Percentiles rank a stretch among this genome's conserved stretches.
These are phyloP conservation scores for Clausena lansium DNA, from an alignment of 345 rosid species.

Conservation along the genomic window DNA sequence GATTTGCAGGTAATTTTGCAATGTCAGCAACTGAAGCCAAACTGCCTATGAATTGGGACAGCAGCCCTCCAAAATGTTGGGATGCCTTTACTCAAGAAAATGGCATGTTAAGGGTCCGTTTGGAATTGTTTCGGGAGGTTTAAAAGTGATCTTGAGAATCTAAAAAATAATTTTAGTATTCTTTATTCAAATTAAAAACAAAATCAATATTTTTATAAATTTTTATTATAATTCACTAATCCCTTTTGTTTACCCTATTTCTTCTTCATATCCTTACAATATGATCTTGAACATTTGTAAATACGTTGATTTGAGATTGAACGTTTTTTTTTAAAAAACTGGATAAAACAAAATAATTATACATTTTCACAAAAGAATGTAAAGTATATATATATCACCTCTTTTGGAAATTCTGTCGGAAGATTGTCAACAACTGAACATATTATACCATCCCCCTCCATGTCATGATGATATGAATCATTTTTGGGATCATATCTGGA, in stretches of 20 bases:
- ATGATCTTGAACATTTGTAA: too few species aligned
- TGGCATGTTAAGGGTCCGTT: background rate
- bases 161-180: background rate
- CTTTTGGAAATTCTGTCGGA: constrained; percentile 91
- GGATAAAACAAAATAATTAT: background rate
- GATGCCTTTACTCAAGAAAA: constrained; percentile 61
- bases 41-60: constrained; percentile 61
- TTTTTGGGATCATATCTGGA: constrained; percentile 59
- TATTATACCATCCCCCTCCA: constrained; percentile 77
- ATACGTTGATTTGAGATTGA: too few species aligned
- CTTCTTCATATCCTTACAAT: too few species aligned
- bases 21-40: constrained; percentile 64
- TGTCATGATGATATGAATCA: constrained; percentile 58
- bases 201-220: too few species aligned
- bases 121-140: background rate
- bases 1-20: constrained; percentile 54
- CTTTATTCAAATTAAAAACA: too few species aligned
- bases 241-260: too few species aligned
- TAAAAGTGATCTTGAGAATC: constrained; percentile 4
- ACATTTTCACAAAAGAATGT: background rate
- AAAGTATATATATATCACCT: constrained; percentile 40
- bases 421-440: constrained; percentile 82
- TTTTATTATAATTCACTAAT: too few species aligned
- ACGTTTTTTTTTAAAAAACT: background rate
- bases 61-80: constrained; percentile 81